phyloP scores from a whole-genome alignment of 176 grass and related monocot species.

The Pontederia paniculata region DNA sequence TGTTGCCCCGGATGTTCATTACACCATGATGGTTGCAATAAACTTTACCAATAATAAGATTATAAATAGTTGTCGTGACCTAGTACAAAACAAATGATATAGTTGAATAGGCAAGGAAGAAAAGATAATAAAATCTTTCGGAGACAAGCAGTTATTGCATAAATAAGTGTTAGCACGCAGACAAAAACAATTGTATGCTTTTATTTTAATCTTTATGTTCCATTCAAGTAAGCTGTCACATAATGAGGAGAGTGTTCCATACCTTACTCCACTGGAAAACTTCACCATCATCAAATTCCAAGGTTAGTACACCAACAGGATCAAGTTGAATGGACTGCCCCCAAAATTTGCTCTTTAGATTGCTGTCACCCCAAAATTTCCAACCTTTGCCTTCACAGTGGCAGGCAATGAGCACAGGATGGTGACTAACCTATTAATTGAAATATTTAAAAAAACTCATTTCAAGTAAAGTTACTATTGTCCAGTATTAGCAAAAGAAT shows the following conservation, averaged over 20 bases:
- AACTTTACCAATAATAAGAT: slow-evolving; percentile 39
- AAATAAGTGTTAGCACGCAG: too few species aligned
- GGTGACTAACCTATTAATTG: slow-evolving; percentile 37
- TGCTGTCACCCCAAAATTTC: slow-evolving; percentile 60
- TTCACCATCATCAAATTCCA: slow-evolving; percentile 58
- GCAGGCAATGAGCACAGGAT: slow-evolving; percentile 50
- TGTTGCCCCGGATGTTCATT: slow-evolving; percentile 41
- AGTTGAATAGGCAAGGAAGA: neutral
- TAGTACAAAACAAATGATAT: slow-evolving; percentile 10
- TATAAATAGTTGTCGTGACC: slow-evolving; percentile 49
- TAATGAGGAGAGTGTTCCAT: neutral
- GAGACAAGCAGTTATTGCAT: too few species aligned
- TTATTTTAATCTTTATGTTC: too few species aligned
- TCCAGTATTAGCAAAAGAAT: too few species aligned
- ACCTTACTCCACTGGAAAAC: slow-evolving; percentile 56
- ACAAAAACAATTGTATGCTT: too few species aligned
- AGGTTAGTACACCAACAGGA: slow-evolving; percentile 39
- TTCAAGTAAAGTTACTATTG: neutral
- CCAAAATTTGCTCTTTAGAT: slow-evolving; percentile 44
- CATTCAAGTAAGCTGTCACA: too few species aligned
- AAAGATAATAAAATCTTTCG: too few species aligned
- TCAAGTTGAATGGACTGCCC: slow-evolving; percentile 53
- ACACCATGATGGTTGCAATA: slow-evolving; percentile 56
- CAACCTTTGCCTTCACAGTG: slow-evolving; percentile 54
- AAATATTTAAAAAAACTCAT: neutral